Percentiles rank a stretch among this genome's conserved stretches.
These are phyloP conservation scores for Agastache rugosa DNA, from an alignment of 257 asterid species.

Conservation along the genomic window DNA sequence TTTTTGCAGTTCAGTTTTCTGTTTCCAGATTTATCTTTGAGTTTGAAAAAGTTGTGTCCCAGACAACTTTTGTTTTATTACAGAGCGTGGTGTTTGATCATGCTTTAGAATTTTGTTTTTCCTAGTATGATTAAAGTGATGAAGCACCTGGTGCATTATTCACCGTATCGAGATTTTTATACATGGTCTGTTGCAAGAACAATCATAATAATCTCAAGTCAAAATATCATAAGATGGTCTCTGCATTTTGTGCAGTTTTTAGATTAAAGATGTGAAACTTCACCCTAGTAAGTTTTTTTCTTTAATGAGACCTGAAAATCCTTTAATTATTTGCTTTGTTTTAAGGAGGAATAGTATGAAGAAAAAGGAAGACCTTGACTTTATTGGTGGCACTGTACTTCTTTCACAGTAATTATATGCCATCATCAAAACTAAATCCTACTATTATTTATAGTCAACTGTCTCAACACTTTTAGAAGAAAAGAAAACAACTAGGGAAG, in stretches of 20 bases:
- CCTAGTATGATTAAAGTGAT: neutral
- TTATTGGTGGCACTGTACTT: neutral
- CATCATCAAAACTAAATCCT: slow-evolving; percentile 19
- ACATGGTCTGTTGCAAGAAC: slow-evolving; percentile 5
- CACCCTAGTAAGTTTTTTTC: neutral
- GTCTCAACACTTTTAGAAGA: slow-evolving; percentile 16
- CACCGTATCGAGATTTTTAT: neutral
- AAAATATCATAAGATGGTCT: neutral
- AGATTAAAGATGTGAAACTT: slow-evolving; percentile 4
- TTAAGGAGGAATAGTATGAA: neutral
- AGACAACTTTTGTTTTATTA: neutral
- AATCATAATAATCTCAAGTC: neutral
- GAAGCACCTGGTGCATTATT: slow-evolving; percentile 12
- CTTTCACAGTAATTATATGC: neutral
- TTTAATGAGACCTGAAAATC: slow-evolving; percentile 2
- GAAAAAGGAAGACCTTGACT: neutral
- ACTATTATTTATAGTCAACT: neutral
- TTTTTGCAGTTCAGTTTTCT: slow-evolving; percentile 14
- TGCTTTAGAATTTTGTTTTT: slow-evolving; percentile 9
- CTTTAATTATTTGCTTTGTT: neutral
- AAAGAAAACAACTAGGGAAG: neutral
- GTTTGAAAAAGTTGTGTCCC: neutral
- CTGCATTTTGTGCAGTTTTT: slow-evolving; percentile 3
- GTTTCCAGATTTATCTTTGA: neutral
- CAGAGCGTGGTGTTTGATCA: neutral